Evolutionary conservation across 2,329 filamentous ascomycete genomes (phyloP), one percentile per base, ranked within the genome.

Genomic region (Fusarium nisikadoi): DNA sequence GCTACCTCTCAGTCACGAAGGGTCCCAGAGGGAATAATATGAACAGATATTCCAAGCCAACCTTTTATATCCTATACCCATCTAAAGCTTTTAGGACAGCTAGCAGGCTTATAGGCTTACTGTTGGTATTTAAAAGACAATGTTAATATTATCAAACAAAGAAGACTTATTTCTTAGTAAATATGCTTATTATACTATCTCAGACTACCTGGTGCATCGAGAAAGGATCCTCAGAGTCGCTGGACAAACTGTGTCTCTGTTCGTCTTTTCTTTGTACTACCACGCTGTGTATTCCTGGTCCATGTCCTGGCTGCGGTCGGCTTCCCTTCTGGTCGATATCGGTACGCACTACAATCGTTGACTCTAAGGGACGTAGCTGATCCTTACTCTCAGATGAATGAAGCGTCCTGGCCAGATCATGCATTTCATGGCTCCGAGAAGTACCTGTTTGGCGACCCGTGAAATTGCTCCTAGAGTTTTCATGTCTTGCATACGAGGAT

Each of bases 221-320:
- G 13, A 49, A 49, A 4, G 46, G 46, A 23, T 49, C 46, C 4
- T 33, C 29, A 9, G 29, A 49, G 29, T 49, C 29, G n/a, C 46
- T 33, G 1, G 46, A 49, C 3, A 49, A 33, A 19, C 46, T 33
- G 19, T 49, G 29, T 10, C 46, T 33, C 7, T 33, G 46, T 8
- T 33, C n/a, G 8, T 33, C 29, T 5, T 49, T 23, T 17, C n/a
- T 29, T 49, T 33, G 29, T 5, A 49, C 33, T 1, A 33, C 20
- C 16, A 33, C 29, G 1, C 2, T 11, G 29, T 49, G 46, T 6
- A 16, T 19, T 33, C 10, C 29, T 10, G 6, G 6, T 0, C 6
- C 5, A 14, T 49, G 11, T 33, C 29, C 46, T 13, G 8, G 29
- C 11, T 23, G 46, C 2, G 16, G 16, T 0, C 11, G 29, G 16